Base-by-base conservation (phyloP, 352 stramenopile species). In the Phytophthora constricta region DNA sequence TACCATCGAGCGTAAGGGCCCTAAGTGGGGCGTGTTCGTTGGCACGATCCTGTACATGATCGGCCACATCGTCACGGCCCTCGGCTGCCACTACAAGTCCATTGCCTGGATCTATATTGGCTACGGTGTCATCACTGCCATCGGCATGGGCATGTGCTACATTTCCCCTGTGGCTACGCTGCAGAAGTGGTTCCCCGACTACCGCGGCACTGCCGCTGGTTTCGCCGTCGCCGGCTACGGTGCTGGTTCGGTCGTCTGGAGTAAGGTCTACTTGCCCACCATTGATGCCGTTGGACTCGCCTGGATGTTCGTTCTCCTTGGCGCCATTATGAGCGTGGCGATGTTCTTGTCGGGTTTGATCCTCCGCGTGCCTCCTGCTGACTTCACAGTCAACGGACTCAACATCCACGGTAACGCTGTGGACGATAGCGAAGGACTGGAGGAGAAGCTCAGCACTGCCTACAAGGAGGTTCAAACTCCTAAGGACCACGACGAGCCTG, bases 161-260 rank as follows among this genome's bases (percentile, higher is more conserved):
- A 81, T 90, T 52, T 87, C 78, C 10, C 82, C 80, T 5, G 82
- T 91, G 1, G 79, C 78, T 17, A 82, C 81, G 7, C 58, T 92
- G 13, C 80, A 91, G 60, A 89, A 90, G 51, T 91, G 84, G 84
- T 92, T 92, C 70, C 84, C 84, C 1, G 84, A 92, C 67, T 86
- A 88, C 74, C 79, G 84, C 28, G 84, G 79, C 45, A 88, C 77
- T 1, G 82, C 82, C 1, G 82, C 82, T 42, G 82, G 82, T 28
- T 90, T 91, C 48, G 82, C 82, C 11, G 79, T 91, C 27, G 79
- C 74, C 13, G 79, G 80, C 10, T 91, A 89, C 59, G 82, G 81
- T 20, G 82, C 79, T 1, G 82, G 82, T 0, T 83, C 82, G 1
- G 74, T 91, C 25, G 70, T 91, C 13, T 89, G 80, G 80, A 71